These are phyloP conservation scores for Backusella liffmaniae DNA, from an alignment of 192 early-diverging fungal genomes.

Conservation along the genomic window DNA sequence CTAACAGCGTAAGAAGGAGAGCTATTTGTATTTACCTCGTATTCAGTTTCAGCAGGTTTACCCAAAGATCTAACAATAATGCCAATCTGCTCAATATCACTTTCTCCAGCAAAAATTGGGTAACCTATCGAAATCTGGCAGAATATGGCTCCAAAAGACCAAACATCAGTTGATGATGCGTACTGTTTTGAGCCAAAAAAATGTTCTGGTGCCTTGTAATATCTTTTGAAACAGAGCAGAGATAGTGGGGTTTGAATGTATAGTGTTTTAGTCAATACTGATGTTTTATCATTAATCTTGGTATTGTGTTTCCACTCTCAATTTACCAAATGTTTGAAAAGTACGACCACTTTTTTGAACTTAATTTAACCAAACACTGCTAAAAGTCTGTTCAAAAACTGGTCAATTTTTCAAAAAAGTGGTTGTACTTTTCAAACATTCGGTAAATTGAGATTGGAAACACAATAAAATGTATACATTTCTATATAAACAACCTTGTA, in stretches of 20 bases:
- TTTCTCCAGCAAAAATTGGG: constrained; percentile 18
- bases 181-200: constrained; percentile 14
- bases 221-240: background rate
- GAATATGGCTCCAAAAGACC: constrained; percentile 14
- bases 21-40: background rate
- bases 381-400: too few species aligned
- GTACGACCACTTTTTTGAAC: too few species aligned
- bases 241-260: background rate
- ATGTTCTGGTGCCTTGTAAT: constrained; percentile 23
- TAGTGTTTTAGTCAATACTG: background rate
- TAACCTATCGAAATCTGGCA: constrained; percentile 3
- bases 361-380: too few species aligned
- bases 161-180: constrained; percentile 11
- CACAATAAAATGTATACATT: background rate
- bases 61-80: constrained; percentile 9
- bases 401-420: too few species aligned
- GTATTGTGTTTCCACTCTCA: too few species aligned
- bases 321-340: too few species aligned
- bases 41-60: background rate
- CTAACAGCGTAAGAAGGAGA: background rate
- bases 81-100: constrained; percentile 19
- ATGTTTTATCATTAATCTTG: background rate
- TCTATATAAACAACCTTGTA: constrained; percentile 14
- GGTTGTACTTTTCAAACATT: too few species aligned
- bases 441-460: too few species aligned